phyloP scores from a whole-genome alignment of 805 yeast species.

The Metschnikowia reukaufii region DNA sequence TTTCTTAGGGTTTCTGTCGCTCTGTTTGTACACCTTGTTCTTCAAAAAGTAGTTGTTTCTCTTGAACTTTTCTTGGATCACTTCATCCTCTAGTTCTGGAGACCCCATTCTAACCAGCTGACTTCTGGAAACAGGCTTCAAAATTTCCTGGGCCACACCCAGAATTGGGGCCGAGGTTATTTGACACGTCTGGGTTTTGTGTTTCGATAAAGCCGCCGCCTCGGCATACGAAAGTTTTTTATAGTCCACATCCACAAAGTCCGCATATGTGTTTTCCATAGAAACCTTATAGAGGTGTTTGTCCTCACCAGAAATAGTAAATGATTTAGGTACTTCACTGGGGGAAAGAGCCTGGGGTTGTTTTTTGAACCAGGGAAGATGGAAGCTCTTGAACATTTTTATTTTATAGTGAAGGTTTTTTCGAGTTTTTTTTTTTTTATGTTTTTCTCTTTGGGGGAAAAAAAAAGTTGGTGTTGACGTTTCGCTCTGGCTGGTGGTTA shows the following conservation, averaged over 20 bases:
- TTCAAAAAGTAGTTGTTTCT: slow-evolving; percentile 23
- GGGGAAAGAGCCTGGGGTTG: slow-evolving; percentile 7
- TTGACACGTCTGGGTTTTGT: slow-evolving; percentile 21
- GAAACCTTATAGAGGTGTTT: slow-evolving; percentile 32
- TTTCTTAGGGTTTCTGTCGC: slow-evolving; percentile 16
- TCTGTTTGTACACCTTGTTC: slow-evolving; percentile 19
- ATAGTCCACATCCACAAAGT: slow-evolving; percentile 36
- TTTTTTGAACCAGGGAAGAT: slow-evolving; percentile 18
- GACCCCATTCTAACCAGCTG: neutral
- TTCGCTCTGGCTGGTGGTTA: slow-evolving; percentile 1
- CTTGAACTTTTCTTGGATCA: slow-evolving; percentile 18
- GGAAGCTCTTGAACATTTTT: slow-evolving; percentile 15
- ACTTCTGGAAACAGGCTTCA: neutral
- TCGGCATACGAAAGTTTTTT: slow-evolving; percentile 45
- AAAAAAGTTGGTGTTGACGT: neutral
- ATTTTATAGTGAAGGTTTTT: neutral
- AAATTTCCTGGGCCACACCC: neutral
- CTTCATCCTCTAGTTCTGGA: slow-evolving; percentile 13
- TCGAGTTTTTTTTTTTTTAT: neutral
- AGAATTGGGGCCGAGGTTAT: slow-evolving; percentile 1
- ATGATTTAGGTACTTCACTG: slow-evolving; percentile 26
- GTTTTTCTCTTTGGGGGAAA: neutral
- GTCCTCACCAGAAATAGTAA: slow-evolving; percentile 32
- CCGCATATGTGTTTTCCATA: slow-evolving; percentile 35
- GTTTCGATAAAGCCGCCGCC: slow-evolving; percentile 35